Percentiles rank a stretch among this genome's conserved stretches.
phyloP scores from a whole-genome alignment of 495 filamentous ascomycete genomes.

The Cladorrhinum samala region DNA sequence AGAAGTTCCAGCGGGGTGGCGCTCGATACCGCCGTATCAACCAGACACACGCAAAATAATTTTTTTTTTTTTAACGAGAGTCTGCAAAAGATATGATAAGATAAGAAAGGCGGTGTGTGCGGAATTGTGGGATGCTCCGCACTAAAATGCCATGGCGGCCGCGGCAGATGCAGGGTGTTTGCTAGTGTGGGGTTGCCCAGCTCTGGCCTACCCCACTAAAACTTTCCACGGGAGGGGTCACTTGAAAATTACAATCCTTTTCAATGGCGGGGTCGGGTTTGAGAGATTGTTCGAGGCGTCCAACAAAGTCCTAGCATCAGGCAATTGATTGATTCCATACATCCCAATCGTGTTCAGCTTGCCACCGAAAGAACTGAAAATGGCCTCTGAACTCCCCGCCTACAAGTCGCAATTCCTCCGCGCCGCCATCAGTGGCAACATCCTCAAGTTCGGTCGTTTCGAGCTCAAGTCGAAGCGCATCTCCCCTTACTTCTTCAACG shows the following conservation, averaged over 20 bases:
- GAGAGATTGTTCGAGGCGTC: too few species aligned
- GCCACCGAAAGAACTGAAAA: too few species aligned
- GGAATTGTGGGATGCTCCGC: background rate
- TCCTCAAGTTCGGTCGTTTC: constrained; percentile 84
- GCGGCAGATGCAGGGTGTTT: background rate
- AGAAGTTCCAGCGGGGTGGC: constrained; percentile 18
- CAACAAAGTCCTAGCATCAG: too few species aligned
- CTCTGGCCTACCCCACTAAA: too few species aligned
- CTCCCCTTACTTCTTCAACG: constrained; percentile 99
- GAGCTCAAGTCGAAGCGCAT: constrained; percentile 85
- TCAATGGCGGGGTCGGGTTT: too few species aligned
- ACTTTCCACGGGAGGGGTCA: too few species aligned
- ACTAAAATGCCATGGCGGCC: too few species aligned
- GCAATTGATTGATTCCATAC: too few species aligned
- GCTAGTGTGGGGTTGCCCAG: background rate
- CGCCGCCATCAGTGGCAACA: constrained; percentile 62
- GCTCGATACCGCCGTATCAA: too few species aligned
- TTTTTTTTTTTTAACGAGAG: constrained; percentile 28
- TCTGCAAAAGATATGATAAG: constrained; percentile 25
- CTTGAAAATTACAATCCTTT: too few species aligned
- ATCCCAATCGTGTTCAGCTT: too few species aligned
- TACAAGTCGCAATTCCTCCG: constrained; percentile 64
- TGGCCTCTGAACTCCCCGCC: constrained; percentile 31
- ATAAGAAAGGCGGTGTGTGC: constrained; percentile 21
- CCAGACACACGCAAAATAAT: constrained; percentile 23